Conservation (phyloP, 176 grass and related monocot species). For the Poa pratensis region DNA sequence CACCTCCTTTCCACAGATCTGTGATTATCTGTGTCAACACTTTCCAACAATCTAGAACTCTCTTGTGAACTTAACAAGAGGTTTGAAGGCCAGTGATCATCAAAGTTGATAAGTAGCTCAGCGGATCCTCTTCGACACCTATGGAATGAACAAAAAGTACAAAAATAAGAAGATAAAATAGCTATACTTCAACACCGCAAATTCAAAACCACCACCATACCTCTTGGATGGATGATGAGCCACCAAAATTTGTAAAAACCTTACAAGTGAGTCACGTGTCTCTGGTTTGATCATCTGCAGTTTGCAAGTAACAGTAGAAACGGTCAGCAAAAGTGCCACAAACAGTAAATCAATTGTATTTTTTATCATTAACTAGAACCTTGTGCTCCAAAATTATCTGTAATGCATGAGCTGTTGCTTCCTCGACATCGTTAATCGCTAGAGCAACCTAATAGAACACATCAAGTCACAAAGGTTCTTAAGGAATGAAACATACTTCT, state of each 20-base stretch:
- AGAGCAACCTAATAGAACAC: constrained; percentile 63
- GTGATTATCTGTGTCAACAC: constrained; percentile 50
- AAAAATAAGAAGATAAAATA: constrained; percentile 23
- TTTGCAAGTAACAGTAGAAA: constrained; percentile 37
- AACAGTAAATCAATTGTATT: constrained; percentile 19
- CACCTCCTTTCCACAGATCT: constrained; percentile 87
- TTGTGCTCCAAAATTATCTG: constrained; percentile 92
- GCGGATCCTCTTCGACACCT: constrained; percentile 93
- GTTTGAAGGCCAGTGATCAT: constrained; percentile 92
- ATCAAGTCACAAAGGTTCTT: constrained; percentile 36
- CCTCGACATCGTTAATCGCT: constrained; percentile 93
- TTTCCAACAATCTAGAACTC: constrained; percentile 52
- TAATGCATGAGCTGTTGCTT: constrained; percentile 86
- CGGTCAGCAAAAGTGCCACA: constrained; percentile 23
- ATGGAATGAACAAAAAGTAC: constrained; percentile 25
- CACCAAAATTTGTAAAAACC: constrained; percentile 93
- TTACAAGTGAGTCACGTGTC: constrained; percentile 76
- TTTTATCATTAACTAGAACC: constrained; percentile 55
- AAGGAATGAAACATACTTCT: background rate
- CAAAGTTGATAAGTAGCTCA: constrained; percentile 85
- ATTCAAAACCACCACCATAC: constrained; percentile 48
- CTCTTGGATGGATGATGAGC: constrained; percentile 97
- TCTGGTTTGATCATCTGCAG: constrained; percentile 89
- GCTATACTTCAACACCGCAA: constrained; percentile 13
- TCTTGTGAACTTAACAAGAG: constrained; percentile 59